Conservation (phyloP, 2,329 filamentous ascomycete species). For the Rachicladosporium sp. region DNA sequence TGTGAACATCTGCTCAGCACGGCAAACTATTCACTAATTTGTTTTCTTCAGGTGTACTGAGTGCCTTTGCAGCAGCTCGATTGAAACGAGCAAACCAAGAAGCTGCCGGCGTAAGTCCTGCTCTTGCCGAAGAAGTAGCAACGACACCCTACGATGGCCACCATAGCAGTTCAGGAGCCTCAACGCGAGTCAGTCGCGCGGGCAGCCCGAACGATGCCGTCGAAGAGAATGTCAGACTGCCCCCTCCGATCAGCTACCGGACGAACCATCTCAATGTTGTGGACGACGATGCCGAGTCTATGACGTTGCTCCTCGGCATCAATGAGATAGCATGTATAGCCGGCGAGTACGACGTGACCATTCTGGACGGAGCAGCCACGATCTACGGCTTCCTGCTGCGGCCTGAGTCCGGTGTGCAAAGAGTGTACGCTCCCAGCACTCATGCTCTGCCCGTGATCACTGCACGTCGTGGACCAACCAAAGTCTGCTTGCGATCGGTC, state of each 20-base stretch:
- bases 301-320: constrained; percentile 1
- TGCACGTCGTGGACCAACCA: constrained; percentile 32
- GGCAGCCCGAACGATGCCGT: neutral
- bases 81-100: constrained; percentile 8
- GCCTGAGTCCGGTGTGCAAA: constrained; percentile 22
- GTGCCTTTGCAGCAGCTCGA: constrained; percentile 21
- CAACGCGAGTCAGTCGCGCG: no score
- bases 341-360: constrained; percentile 54
- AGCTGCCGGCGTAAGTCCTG: constrained; percentile 1
- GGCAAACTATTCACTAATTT: neutral
- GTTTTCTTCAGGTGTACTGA: constrained; percentile 14
- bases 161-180: constrained; percentile 1
- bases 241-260: no score
- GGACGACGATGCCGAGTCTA: neutral
- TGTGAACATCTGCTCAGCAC: no score
- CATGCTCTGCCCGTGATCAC: constrained; percentile 58
- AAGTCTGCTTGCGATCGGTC: constrained; percentile 44
- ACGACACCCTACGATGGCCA: constrained; percentile 12
- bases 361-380: constrained; percentile 50
- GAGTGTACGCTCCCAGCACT: constrained; percentile 55
- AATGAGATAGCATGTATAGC: constrained; percentile 31
- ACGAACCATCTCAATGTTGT: neutral
- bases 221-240: no score
- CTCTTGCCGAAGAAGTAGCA: constrained; percentile 9
- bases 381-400: constrained; percentile 54